phyloP scores from a whole-genome alignment of 495 filamentous ascomycete species.

The Hypomontagnella monticulosa region DNA sequence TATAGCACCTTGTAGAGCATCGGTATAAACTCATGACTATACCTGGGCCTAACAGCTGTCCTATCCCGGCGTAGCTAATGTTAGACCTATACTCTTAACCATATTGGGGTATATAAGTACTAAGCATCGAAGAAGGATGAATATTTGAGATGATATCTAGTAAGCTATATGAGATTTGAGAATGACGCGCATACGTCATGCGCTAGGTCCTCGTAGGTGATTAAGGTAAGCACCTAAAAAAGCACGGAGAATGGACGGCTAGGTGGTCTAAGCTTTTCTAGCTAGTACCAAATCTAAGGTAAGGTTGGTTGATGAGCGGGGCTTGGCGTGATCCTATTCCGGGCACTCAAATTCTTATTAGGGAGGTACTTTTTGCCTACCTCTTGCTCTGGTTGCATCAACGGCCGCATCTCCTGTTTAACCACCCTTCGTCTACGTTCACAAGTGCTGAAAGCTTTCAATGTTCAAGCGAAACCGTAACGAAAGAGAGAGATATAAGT shows the following conservation, averaged over 20 bases:
- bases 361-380: neutral
- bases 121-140: neutral
- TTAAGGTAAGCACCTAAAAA: too few relatives aligned
- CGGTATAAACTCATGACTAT: constrained; percentile 31
- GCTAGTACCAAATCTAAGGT: too few relatives aligned
- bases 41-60: neutral
- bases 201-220: neutral
- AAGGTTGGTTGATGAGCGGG: neutral
- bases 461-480: neutral
- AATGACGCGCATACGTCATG: constrained; percentile 16
- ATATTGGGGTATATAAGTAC: too few relatives aligned
- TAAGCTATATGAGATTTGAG: constrained; percentile 2
- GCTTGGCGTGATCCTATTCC: constrained; percentile 1
- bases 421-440: neutral
- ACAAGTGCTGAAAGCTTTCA: too few relatives aligned
- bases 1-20: constrained; percentile 18
- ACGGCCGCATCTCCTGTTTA: constrained; percentile 28
- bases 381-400: constrained; percentile 22
- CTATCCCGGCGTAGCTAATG: too few relatives aligned
- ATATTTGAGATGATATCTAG: too few relatives aligned
- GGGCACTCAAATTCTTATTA: neutral
- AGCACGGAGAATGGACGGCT: too few relatives aligned
- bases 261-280: too few relatives aligned
- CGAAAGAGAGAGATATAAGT: constrained; percentile 8
- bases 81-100: too few relatives aligned